These are phyloP conservation scores for Saturnispora ahearnii DNA, from an alignment of 805 yeast genomes.

Conservation along the genomic window DNA sequence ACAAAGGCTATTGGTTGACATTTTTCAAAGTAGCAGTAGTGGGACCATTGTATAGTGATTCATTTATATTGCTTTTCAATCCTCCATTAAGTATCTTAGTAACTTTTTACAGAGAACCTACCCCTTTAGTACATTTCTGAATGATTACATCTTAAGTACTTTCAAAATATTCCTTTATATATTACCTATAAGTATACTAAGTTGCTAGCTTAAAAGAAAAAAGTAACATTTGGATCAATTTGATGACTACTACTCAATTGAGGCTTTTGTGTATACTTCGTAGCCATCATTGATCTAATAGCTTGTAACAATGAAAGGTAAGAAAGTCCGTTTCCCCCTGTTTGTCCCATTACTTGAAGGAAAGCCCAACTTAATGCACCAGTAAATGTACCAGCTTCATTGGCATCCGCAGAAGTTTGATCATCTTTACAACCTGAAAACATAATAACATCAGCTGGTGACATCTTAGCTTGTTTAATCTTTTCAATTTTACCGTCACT, in stretches of 20 bases:
- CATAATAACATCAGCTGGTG: slow-evolving; percentile 70
- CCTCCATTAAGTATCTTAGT: too few relatives aligned
- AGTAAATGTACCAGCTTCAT: slow-evolving; percentile 58
- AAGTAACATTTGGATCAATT: slow-evolving; percentile 45
- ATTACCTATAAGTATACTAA: too few relatives aligned
- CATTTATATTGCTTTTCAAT: too few relatives aligned
- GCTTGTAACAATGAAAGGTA: slow-evolving; percentile 62
- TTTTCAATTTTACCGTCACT: slow-evolving; percentile 26
- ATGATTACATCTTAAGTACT: too few relatives aligned
- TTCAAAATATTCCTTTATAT: too few relatives aligned
- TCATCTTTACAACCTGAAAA: slow-evolving; percentile 77
- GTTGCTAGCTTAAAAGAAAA: slow-evolving; percentile 23
- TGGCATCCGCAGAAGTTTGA: slow-evolving; percentile 79
- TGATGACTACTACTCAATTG: slow-evolving; percentile 78
- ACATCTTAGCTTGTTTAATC: slow-evolving; percentile 47
- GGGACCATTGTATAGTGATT: too few relatives aligned
- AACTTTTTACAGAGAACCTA: too few relatives aligned
- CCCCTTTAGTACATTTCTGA: too few relatives aligned
- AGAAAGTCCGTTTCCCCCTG: slow-evolving; percentile 47
- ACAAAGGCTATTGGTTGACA: too few relatives aligned
- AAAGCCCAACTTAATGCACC: slow-evolving; percentile 87
- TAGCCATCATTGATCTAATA: slow-evolving; percentile 53
- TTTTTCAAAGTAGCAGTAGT: too few relatives aligned
- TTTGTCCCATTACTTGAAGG: slow-evolving; percentile 44
- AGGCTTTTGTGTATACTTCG: slow-evolving; percentile 72